Evolutionary conservation across 805 yeast genomes (phyloP).

Genomic region (Clavispora carvajalis): DNA sequence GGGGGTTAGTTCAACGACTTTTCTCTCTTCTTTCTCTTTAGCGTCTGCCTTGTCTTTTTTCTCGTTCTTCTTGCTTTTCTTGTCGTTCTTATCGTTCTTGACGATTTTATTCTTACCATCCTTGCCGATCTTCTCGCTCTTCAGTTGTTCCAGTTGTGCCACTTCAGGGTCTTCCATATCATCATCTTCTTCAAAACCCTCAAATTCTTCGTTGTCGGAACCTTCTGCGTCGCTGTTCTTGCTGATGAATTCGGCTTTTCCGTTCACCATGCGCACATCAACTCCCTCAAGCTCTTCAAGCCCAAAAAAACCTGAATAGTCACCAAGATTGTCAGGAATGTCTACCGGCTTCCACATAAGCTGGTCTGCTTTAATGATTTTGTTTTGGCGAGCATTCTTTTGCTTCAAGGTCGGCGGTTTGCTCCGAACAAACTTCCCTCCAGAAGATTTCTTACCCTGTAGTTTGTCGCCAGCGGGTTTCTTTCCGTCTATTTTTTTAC

Average conservation of each 20-base stretch:
- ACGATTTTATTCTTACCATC: background rate
- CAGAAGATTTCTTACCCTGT: background rate
- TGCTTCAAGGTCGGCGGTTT: slow-evolving; percentile 24
- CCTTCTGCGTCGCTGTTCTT: slow-evolving; percentile 26
- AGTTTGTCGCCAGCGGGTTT: background rate
- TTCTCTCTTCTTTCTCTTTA: slow-evolving; percentile 1
- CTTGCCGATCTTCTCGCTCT: background rate
- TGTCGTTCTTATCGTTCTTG: background rate
- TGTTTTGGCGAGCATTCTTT: slow-evolving; percentile 26
- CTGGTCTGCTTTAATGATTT: slow-evolving; percentile 44
- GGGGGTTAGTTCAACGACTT: slow-evolving; percentile 2
- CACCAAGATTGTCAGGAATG: slow-evolving; percentile 77
- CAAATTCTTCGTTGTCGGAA: slow-evolving; percentile 13
- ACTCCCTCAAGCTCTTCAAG: slow-evolving; percentile 94
- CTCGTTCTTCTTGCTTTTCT: background rate
- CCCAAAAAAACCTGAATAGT: slow-evolving; percentile 87
- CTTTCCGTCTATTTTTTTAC: background rate
- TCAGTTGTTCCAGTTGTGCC: background rate
- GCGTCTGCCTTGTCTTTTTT: background rate
- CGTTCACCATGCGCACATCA: slow-evolving; percentile 68
- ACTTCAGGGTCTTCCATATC: slow-evolving; percentile 8
- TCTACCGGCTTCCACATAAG: slow-evolving; percentile 78
- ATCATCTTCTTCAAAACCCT: slow-evolving; percentile 19
- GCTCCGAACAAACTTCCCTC: background rate
- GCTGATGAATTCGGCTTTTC: slow-evolving; percentile 52